Evolutionary conservation across 306 rosid genomes (phyloP), one percentile per base, ranked within the genome.

Genomic region (Cicer arietinum): DNA sequence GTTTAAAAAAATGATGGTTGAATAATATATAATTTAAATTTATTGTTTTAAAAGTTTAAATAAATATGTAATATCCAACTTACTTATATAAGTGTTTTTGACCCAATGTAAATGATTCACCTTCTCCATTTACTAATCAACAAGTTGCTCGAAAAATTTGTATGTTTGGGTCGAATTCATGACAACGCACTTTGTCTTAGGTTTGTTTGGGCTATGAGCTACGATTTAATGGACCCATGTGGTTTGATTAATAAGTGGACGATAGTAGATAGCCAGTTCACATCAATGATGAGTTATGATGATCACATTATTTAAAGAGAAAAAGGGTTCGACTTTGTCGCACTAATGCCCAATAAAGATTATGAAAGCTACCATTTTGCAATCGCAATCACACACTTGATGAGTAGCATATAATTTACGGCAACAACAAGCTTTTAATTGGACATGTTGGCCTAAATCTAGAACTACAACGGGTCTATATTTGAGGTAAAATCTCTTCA

Each of bases 211-310:
- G 74, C 73, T 18, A 3, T 44, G 48, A 70, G 12, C 42, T 10
- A 12, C 4, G 20, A 70, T 76, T 75, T 13, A 71, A 65, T 71
- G 60, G 71, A n/a, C 54, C 65, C 74, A 58, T 56, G 12, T 6
- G 50, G 20, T 7, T 7, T 63, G 9, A 35, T 7, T 11, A 70
- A 59, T 57, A 4, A 11, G 14, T 18, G 76, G 70, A 68, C 63
- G 16, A 69, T 70, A 71, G 44, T 12, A 7, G 10, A 3, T 39
- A 73, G 74, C 61, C 8, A 59, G 44, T 59, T 59, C 50, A 73
- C 50, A 67, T 67, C 75, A 46, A 37, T 4, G 18, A 17, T 16
- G 12, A 35, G 41, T 44, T 37, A 57, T 14, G 16, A 7, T 18
- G 6, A 59, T 59, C 42, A 59, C 65, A 58, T 57, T 22, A 57